Base-by-base conservation (phyloP, 805 yeast species). In the Candida sithepensis region DNA sequence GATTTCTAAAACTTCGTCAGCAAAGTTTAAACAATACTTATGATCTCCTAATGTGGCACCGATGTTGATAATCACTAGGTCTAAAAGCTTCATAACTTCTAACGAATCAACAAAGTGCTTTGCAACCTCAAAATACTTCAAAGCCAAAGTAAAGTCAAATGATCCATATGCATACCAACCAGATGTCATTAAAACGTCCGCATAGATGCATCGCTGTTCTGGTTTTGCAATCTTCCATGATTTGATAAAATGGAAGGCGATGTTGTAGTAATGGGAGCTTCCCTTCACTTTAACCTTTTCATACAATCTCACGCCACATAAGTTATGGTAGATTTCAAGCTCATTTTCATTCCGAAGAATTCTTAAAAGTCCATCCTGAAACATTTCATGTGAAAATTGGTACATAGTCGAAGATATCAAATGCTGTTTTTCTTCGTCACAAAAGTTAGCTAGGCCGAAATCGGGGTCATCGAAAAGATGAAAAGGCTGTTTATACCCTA, bases 401-500 rank as follows among this genome's bases (percentile, higher is more conserved):
- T 66, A 76, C 8, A 64, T 52, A 8, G 77, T 58, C 20, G 67
- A 59, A 1, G 63, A 56, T 0, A 78, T 59, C 21, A 77, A 52
- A 7, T 64, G 65, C 54, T 67, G 61, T 6, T 72, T 60, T 22
- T 63, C 61, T 1, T 58, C 43, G 4, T 67, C 65, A 12, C 61
- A 48, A 13, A 72, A 42, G 7, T 38, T 12, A 14, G 23, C 26
- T 4, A 49, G 13, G 13, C 45, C 36, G 26, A 23, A 48, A 12
- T 4, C 22, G 3, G 40, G 32, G 12, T 64, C 68, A 33, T 64
- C 59, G 1, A 70, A 65, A 8, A 64, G 57, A 14, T 71, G 72
- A 47, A 75, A 72, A 8, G 82, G 81, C 20, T 75, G 59, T 52
- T 77, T 78, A 55, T 75, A 75, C 50, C 69, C 70, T 2, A 72